Conservation (phyloP, 2,329 filamentous ascomycete genomes). For the Sphaerostilbella broomeana region DNA sequence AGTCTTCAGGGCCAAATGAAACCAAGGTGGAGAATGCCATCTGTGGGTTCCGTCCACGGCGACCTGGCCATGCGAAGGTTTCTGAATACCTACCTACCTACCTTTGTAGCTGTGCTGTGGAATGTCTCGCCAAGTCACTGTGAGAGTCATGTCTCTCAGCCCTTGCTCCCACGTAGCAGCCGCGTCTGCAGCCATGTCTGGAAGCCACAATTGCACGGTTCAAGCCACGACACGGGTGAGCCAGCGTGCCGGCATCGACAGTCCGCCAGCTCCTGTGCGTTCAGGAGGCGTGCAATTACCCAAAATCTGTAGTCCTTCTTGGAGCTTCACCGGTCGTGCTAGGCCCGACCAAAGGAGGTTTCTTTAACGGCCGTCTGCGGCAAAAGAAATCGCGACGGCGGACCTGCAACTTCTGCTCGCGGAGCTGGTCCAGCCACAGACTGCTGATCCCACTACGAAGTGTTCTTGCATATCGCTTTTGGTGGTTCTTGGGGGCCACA, state of each 20-base stretch:
- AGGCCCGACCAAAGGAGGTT: too few species aligned
- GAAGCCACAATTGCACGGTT: conserved; percentile 7
- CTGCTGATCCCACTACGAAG: conserved; percentile 7
- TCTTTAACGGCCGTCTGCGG: too few species aligned
- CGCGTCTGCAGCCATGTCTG: neutral
- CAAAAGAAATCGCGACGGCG: too few species aligned
- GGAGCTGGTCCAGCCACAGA: conserved; percentile 8
- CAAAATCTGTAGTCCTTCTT: too few species aligned
- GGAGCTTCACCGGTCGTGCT: too few species aligned
- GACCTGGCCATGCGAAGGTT: too few species aligned
- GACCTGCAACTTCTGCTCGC: neutral
- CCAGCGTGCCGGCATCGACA: neutral
- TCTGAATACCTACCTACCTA: too few species aligned
- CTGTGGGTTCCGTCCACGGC: neutral
- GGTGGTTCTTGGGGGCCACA: conserved; percentile 4
- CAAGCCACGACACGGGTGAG: conserved; percentile 6
- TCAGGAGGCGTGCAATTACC: too few species aligned
- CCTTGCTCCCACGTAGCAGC: conserved; percentile 8
- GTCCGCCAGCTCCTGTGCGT: too few species aligned
- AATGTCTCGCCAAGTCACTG: neutral
- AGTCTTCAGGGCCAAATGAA: too few species aligned
- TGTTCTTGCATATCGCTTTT: conserved; percentile 3
- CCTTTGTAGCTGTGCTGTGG: too few species aligned
- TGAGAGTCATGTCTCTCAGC: conserved; percentile 1
- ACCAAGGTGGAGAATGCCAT: neutral